Percentiles rank a stretch among this genome's conserved stretches.
Evolutionary conservation across 306 rosid genomes (phyloP).

Genomic region (Nissolia schottii): DNA sequence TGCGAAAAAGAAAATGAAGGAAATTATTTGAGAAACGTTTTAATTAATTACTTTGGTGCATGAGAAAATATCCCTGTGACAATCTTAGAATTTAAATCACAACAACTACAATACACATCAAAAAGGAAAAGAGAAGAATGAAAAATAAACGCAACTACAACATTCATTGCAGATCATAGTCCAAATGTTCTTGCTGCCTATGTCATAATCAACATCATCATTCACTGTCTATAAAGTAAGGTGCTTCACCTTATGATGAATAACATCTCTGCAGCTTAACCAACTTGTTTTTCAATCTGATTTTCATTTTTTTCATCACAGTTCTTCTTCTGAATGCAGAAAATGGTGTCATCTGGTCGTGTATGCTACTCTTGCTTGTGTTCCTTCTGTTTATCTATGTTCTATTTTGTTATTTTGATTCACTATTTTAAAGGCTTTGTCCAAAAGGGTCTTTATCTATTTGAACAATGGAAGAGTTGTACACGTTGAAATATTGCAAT

Average conservation of each 20-base stretch:
- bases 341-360: neutral
- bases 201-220: neutral
- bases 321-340: conserved; percentile 7
- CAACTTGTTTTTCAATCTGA: neutral
- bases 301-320: neutral
- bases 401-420: neutral
- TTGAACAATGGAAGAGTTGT: neutral
- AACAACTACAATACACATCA: too few relatives aligned
- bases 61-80: too few relatives aligned
- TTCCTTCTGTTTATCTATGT: neutral
- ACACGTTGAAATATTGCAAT: neutral
- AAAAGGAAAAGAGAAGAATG: too few relatives aligned
- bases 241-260: neutral
- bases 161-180: neutral
- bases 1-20: neutral
- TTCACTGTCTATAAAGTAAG: neutral
- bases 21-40: neutral
- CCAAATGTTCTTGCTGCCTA: neutral
- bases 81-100: neutral
- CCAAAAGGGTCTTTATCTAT: neutral
- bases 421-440: neutral
- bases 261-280: neutral
- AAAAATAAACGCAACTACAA: too few relatives aligned
- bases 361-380: conserved; percentile 18
- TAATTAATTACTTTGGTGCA: neutral